Evolutionary conservation across 768 basidiomycete genomes (phyloP), one percentile per base, ranked within the genome.

Genomic region (Russula abietina): DNA sequence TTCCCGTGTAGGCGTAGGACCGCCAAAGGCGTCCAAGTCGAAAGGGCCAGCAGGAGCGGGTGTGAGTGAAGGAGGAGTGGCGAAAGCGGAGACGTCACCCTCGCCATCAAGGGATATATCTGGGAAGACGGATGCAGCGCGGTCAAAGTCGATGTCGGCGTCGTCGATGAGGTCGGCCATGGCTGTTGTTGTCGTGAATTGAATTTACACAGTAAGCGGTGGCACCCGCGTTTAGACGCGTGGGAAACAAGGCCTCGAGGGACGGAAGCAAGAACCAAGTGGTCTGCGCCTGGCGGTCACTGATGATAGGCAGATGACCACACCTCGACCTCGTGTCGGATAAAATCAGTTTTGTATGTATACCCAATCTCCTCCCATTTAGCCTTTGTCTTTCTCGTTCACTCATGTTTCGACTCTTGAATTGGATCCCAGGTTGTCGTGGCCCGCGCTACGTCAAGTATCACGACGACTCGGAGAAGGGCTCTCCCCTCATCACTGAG

Each of bases 101-200:
- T 76, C 74, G 41, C 83, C 88, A 65, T 91, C 89, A 55, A 90
- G 78, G 24, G 86, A 85, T 67, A 93, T 90, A 70, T 91, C 91
- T 38, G 91, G 91, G 73, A 93, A 93, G 16, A 87, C 87, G 62
- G 87, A 84, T 33, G 87, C 86, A n/a, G 88, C 88, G 55, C 78
- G 79, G 73, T 91, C 89, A 70, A 89, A 88, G 77, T 93, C 91
- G 69, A 91, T 85, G 28, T 88, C 84, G 70, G 73, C 71, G 65
- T 75, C 76, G 70, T 73, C 71, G 39, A 77, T 69, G 64, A 76
- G 74, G 71, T 77, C 76, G 53, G 70, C 53, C 74, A 75, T 75
- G 65, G 39, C 59, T 66, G 7, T 48, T 38, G 28, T 45, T 67
- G 6, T 33, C 17, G 4, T 32, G 8, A 9, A 28, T 10, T 38